phyloP scores from a whole-genome alignment of 83 land plant species.

The Diphasiastrum complanatum region DNA sequence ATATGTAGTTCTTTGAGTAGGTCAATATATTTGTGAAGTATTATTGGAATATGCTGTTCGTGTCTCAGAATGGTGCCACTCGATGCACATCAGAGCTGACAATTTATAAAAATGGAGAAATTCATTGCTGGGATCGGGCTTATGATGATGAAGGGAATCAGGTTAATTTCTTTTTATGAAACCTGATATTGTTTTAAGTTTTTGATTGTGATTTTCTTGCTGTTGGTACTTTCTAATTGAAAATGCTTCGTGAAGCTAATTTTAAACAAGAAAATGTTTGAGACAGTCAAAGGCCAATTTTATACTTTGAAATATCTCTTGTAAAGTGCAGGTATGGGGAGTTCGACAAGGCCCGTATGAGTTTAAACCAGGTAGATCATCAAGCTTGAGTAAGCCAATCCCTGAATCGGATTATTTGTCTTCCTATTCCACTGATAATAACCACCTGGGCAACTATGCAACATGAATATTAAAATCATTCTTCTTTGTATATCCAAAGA shows the following conservation, averaged over 20 bases:
- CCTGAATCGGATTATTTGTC: conserved; percentile 39
- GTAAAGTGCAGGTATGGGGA: conserved; percentile 78
- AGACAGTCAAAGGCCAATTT: too few relatives aligned
- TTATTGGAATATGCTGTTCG: too few relatives aligned
- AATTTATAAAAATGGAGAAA: conserved; percentile 64
- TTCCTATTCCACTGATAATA: conserved; percentile 32
- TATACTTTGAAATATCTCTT: not conserved
- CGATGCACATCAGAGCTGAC: conserved; percentile 76
- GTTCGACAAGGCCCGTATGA: conserved; percentile 80
- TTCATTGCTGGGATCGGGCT: conserved; percentile 85
- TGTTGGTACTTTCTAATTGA: too few relatives aligned
- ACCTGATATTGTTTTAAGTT: not conserved
- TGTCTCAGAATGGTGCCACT: conserved; percentile 95
- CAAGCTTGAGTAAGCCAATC: conserved; percentile 38
- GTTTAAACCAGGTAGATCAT: conserved; percentile 63
- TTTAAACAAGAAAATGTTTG: too few relatives aligned
- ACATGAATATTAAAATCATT: too few relatives aligned
- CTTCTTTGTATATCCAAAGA: too few relatives aligned
- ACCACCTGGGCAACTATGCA: too few relatives aligned
- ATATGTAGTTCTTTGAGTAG: too few relatives aligned
- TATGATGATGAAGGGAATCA: conserved; percentile 90
- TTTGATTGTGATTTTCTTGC: too few relatives aligned
- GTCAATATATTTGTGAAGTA: too few relatives aligned
- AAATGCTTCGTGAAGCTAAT: too few relatives aligned
- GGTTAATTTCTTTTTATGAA: conserved; percentile 31